Conservation (phyloP, 192 early-diverging fungal species). For the Rhizophagus sp. region DNA sequence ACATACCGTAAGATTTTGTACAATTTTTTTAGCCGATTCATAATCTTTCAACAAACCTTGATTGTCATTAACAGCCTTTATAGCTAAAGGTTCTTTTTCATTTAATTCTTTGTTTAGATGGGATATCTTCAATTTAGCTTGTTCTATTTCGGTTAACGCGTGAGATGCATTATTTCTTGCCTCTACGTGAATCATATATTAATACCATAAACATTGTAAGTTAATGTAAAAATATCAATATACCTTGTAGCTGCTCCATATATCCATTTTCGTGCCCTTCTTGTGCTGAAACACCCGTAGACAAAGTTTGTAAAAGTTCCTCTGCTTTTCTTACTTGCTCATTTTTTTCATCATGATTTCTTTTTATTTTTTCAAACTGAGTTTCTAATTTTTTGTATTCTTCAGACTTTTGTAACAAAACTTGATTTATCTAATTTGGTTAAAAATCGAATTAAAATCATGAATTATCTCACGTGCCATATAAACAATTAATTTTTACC, state of each 20-base stretch:
- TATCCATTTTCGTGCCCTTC: conserved; percentile 96
- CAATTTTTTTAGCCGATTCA: conserved; percentile 31
- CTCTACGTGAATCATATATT: conserved; percentile 36
- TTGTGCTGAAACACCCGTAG: conserved; percentile 87
- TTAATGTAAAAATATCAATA: not conserved
- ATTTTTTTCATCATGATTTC: conserved; percentile 54
- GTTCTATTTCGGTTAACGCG: conserved; percentile 72
- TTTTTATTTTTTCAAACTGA: conserved; percentile 54
- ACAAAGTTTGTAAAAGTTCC: conserved; percentile 88
- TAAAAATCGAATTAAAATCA: not conserved
- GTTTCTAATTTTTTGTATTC: conserved; percentile 38
- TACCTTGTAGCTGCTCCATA: conserved; percentile 90
- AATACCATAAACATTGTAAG: not conserved
- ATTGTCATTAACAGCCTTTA: conserved; percentile 69
- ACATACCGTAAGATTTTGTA: conserved; percentile 33
- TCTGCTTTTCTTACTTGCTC: conserved; percentile 66
- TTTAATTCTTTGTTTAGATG: conserved; percentile 74
- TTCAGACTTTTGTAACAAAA: conserved; percentile 40
- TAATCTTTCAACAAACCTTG: conserved; percentile 49
- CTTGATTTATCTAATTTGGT: conserved; percentile 45
- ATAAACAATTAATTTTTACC: conserved; percentile 32
- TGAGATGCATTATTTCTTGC: conserved; percentile 65
- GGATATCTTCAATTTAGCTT: conserved; percentile 76
- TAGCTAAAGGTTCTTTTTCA: conserved; percentile 66
- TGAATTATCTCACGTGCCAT: not conserved